A percentile compares a stretch with the other conserved stretches of the same genome.
phyloP scores from a whole-genome alignment of 805 yeast species.

The Tetrapisispora nanseiensis region DNA sequence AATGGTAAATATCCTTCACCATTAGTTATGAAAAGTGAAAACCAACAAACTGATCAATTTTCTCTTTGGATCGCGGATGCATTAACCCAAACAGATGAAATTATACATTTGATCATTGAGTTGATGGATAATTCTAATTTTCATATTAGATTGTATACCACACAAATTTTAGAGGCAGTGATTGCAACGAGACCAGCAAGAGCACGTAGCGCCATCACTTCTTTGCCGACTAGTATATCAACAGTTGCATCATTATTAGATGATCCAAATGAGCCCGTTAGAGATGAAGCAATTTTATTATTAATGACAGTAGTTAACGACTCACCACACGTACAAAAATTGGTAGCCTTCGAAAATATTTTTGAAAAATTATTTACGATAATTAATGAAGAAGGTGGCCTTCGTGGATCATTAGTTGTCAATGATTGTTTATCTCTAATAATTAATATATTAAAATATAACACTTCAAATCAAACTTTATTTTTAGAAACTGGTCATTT shows the following conservation, averaged over 20 bases:
- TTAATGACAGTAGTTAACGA: slow-evolving; percentile 74
- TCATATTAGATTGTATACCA: slow-evolving; percentile 67
- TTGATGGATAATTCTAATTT: slow-evolving; percentile 55
- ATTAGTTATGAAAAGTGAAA: slow-evolving; percentile 42
- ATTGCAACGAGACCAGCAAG: slow-evolving; percentile 64
- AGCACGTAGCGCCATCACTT: slow-evolving; percentile 63
- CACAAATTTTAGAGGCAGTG: slow-evolving; percentile 78
- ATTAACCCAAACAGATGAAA: slow-evolving; percentile 48
- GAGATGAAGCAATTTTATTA: slow-evolving; percentile 81
- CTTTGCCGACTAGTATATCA: slow-evolving; percentile 72
- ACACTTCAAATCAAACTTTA: slow-evolving; percentile 80
- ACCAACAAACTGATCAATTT: slow-evolving; percentile 59
- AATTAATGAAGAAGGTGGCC: slow-evolving; percentile 78
- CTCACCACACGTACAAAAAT: slow-evolving; percentile 77
- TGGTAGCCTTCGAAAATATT: slow-evolving; percentile 90
- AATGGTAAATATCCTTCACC: slow-evolving; percentile 79
- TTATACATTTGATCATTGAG: slow-evolving; percentile 36
- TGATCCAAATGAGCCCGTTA: slow-evolving; percentile 68
- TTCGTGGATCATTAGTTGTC: slow-evolving; percentile 80
- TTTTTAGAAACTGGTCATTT: slow-evolving; percentile 81
- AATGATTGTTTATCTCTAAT: slow-evolving; percentile 79
- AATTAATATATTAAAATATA: slow-evolving; percentile 63
- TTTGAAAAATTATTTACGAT: slow-evolving; percentile 76
- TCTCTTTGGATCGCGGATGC: slow-evolving; percentile 95
- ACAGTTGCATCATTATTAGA: slow-evolving; percentile 54